A percentile compares a stretch with the other conserved stretches of the same genome.
Evolutionary conservation across 73 alveolate species (phyloP).

Genomic region (Paraurostyla sp.): DNA sequence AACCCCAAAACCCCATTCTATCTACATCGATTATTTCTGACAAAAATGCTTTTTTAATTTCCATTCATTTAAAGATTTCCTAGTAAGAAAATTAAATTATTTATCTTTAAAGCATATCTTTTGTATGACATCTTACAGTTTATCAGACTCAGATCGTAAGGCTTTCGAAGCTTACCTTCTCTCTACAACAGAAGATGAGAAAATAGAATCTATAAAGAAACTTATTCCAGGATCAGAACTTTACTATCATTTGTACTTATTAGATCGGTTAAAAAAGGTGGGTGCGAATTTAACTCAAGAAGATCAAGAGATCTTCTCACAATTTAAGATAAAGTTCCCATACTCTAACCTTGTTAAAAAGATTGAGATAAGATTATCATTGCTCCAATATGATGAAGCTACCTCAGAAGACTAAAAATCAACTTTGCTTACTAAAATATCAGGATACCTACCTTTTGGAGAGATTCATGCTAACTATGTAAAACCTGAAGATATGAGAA

Average conservation of each 20-base stretch:
- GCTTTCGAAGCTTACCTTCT: slow-evolving; percentile 59
- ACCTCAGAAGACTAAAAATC: background rate
- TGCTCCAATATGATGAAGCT: slow-evolving; percentile 8
- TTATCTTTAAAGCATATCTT: too few species aligned
- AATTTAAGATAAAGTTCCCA: background rate
- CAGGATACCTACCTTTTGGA: too few species aligned
- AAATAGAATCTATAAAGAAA: slow-evolving; percentile 30
- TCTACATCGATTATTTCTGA: too few species aligned
- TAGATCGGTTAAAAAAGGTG: slow-evolving; percentile 50
- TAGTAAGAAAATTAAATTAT: too few species aligned
- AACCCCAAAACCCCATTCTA: too few species aligned
- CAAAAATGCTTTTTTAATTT: too few species aligned
- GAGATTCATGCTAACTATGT: too few species aligned
- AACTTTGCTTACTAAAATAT: too few species aligned
- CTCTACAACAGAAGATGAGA: background rate
- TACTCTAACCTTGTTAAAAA: background rate
- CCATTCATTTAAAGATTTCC: too few species aligned
- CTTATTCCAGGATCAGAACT: slow-evolving; percentile 67
- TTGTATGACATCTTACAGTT: too few species aligned
- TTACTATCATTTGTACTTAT: slow-evolving; percentile 34
- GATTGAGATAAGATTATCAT: background rate
- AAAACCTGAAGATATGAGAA: too few species aligned
- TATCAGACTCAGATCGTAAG: slow-evolving; percentile 53
- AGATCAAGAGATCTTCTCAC: background rate
- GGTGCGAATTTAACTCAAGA: background rate